A percentile compares a stretch with the other conserved stretches of the same genome.
Conservation (phyloP, 1,139 yeast genomes). For the Pichia sp. region DNA sequence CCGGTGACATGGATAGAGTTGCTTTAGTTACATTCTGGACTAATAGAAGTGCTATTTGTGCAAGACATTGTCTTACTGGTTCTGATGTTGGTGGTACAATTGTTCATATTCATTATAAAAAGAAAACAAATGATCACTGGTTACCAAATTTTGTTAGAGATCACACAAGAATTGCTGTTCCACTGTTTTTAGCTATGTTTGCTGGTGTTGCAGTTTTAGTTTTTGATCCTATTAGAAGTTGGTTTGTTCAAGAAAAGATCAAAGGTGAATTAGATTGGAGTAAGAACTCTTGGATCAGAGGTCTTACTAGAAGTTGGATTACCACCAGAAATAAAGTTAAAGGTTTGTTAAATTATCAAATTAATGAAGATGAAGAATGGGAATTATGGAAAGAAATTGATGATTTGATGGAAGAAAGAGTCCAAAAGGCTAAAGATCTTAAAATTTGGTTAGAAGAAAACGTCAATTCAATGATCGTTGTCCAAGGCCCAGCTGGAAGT, state of each 20-base stretch:
- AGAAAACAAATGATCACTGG: constrained; percentile 44
- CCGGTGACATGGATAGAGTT: constrained; percentile 37
- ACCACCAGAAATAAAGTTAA: constrained; percentile 36
- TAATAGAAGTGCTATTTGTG: constrained; percentile 69
- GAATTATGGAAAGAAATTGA: constrained; percentile 27
- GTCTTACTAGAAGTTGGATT: constrained; percentile 31
- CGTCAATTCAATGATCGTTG: constrained; percentile 76
- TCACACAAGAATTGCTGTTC: constrained; percentile 78
- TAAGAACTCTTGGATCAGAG: constrained; percentile 20
- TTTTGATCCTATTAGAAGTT: constrained; percentile 88
- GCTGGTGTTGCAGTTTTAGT: constrained; percentile 79
- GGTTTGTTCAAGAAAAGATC: constrained; percentile 68
- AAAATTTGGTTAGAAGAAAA: constrained; percentile 79
- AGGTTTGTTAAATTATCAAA: constrained; percentile 31
- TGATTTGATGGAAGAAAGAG: constrained; percentile 65
- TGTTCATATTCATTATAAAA: constrained; percentile 68
- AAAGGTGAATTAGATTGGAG: constrained; percentile 43
- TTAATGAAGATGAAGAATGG: constrained; percentile 27
- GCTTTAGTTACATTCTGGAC: constrained; percentile 52
- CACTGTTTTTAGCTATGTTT: constrained; percentile 50
- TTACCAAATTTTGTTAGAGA: constrained; percentile 53
- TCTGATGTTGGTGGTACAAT: constrained; percentile 51
- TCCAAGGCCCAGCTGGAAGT: constrained; percentile 90
- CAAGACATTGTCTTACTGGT: constrained; percentile 89
- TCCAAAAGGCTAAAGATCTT: constrained; percentile 59